A percentile compares a stretch with the other conserved stretches of the same genome.
Conservation (phyloP, 2,329 filamentous ascomycete genomes). For the Emergomyces orientalis region DNA sequence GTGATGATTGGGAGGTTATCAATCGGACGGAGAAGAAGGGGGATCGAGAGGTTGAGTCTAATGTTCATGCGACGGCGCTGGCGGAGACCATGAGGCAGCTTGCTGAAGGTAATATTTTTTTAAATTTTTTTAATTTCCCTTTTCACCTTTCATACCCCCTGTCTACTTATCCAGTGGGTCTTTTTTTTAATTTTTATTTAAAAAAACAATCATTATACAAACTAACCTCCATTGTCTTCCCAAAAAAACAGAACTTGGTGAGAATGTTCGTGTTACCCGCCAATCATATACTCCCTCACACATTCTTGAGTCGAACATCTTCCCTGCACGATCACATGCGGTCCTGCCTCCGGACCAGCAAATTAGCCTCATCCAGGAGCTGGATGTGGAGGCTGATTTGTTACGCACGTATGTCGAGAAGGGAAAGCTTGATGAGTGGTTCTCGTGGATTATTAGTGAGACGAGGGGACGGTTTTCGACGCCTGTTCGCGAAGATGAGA, state of each 20-base stretch:
- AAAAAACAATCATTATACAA: no score
- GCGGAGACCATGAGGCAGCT: conserved; percentile 58
- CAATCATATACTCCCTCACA: conserved; percentile 1
- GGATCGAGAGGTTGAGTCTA: conserved; percentile 56
- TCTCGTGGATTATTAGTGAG: conserved; percentile 31
- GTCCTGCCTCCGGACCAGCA: conserved; percentile 43
- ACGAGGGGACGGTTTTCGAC: conserved; percentile 3
- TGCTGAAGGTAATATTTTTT: conserved; percentile 47
- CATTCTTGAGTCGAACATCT: conserved; percentile 10
- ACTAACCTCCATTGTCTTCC: conserved; percentile 10
- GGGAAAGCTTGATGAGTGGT: conserved; percentile 63
- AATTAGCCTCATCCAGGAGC: conserved; percentile 59
- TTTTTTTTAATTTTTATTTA: background rate
- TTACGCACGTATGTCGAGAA: conserved; percentile 58
- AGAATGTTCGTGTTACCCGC: conserved; percentile 10
- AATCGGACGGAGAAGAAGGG: conserved; percentile 68
- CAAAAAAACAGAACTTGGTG: conserved; percentile 13
- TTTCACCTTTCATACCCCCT: background rate
- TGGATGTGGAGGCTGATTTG: conserved; percentile 60
- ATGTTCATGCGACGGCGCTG: conserved; percentile 56
- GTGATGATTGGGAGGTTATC: conserved; percentile 73
- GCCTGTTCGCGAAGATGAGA: background rate
- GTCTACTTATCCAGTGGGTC: no score
- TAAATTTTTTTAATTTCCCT: conserved; percentile 20
- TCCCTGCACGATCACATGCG: conserved; percentile 24